phyloP scores from a whole-genome alignment of 371 early-diverging fungal species.

The Basidiobolus heterosporus region DNA sequence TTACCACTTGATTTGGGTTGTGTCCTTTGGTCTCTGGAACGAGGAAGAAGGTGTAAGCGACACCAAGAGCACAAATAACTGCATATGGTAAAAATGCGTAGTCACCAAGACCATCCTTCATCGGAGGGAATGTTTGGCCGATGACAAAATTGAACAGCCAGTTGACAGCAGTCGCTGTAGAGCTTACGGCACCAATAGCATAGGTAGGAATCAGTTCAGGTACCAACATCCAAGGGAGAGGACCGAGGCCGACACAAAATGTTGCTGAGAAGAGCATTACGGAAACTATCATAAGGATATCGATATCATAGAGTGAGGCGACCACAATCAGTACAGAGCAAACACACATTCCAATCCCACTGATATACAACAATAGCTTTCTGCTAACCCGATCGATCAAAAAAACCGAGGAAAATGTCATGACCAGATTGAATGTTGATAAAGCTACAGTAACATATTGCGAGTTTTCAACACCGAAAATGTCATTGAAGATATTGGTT shows the following conservation, averaged over 20 bases:
- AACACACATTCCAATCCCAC: conserved; percentile 32
- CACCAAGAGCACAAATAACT: conserved; percentile 25
- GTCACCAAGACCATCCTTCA: conserved; percentile 34
- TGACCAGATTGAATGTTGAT: conserved; percentile 29
- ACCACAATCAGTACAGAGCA: conserved; percentile 32
- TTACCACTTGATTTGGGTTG: too few species aligned
- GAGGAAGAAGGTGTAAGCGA: conserved; percentile 35
- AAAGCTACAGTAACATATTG: conserved; percentile 33
- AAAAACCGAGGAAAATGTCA: conserved; percentile 26
- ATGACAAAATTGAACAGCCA: conserved; percentile 51
- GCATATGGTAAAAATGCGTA: conserved; percentile 61
- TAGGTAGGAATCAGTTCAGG: conserved; percentile 52
- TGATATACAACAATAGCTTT: conserved; percentile 43
- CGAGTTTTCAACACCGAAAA: conserved; percentile 26
- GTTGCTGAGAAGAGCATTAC: conserved; percentile 58
- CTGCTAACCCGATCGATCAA: conserved; percentile 63
- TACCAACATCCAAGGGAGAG: conserved; percentile 52
- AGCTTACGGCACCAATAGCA: conserved; percentile 40
- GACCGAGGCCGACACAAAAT: conserved; percentile 71
- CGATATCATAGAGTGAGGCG: conserved; percentile 25
- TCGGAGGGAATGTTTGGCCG: conserved; percentile 40
- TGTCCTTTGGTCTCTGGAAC: conserved; percentile 38
- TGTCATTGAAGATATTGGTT: conserved; percentile 23
- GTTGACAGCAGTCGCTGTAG: conserved; percentile 41
- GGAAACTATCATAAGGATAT: conserved; percentile 39